Percentiles rank a stretch among this genome's conserved stretches.
These are phyloP conservation scores for Auxenochlorella pyrenoidosa DNA, from an alignment of 139 green algal species.

Conservation along the genomic window DNA sequence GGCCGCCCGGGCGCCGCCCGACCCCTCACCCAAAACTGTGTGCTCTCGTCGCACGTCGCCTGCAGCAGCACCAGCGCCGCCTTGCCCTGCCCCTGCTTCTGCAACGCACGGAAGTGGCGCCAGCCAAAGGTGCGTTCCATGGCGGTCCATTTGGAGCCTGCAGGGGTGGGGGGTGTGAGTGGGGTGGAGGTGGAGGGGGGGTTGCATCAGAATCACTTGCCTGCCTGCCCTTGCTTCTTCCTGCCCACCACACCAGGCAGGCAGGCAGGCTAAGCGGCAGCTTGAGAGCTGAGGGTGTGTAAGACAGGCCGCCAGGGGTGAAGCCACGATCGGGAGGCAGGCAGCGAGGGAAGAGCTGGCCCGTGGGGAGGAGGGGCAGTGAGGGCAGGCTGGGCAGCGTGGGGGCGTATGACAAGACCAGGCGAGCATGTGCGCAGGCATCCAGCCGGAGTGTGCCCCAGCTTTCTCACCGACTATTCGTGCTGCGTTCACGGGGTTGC, in stretches of 20 bases:
- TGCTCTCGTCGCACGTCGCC: slow-evolving; percentile 60
- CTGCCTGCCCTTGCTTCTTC: no score
- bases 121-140: slow-evolving; percentile 73
- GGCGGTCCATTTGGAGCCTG: slow-evolving; percentile 72
- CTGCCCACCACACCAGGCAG: no score
- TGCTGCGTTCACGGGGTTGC: slow-evolving; percentile 15
- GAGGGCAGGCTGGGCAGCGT: background rate
- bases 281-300: no score
- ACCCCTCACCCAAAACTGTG: slow-evolving; percentile 59
- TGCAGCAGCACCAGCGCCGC: slow-evolving; percentile 59
- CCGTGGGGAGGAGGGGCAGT: no score
- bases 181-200: background rate
- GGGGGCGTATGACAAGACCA: background rate
- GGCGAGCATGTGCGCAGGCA: background rate
- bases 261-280: no score
- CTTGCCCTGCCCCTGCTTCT: slow-evolving; percentile 61
- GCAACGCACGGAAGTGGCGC: slow-evolving; percentile 61
- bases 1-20: no score
- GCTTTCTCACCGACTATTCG: slow-evolving; percentile 50
- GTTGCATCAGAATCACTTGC: no score
- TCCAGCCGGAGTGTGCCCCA: background rate
- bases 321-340: no score
- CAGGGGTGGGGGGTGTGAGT: background rate
- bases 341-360: no score
- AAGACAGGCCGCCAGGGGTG: no score